Conservation (phyloP, 129 eudicot genomes). For the Helichrysum umbraculigerum region DNA sequence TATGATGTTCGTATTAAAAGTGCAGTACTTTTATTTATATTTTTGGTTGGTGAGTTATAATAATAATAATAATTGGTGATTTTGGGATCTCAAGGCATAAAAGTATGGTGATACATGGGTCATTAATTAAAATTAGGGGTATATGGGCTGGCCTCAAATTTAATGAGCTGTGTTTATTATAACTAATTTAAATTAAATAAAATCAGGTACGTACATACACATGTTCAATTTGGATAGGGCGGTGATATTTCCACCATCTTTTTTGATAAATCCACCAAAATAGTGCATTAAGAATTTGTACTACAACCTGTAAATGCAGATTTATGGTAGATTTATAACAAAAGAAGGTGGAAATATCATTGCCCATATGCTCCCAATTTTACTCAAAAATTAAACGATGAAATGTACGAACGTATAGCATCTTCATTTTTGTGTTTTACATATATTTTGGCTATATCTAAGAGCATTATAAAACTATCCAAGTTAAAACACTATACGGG, state of each 20-base stretch:
- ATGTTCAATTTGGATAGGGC: background rate
- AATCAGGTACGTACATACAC: constrained; percentile 6
- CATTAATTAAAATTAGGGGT: constrained; percentile 27
- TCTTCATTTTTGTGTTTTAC: too few species aligned
- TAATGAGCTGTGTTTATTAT: constrained; percentile 25
- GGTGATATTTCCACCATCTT: too few species aligned
- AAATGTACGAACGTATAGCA: too few species aligned
- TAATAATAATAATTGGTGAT: constrained; percentile 17
- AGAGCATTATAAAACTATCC: too few species aligned
- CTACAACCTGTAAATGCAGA: too few species aligned
- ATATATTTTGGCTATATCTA: too few species aligned
- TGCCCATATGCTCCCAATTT: background rate
- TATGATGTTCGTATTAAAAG: too few species aligned
- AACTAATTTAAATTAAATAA: constrained; percentile 1
- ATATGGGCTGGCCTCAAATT: constrained; percentile 20
- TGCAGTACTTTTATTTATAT: background rate
- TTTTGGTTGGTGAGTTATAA: constrained; percentile 14
- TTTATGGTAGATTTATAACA: too few species aligned
- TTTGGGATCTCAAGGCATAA: constrained; percentile 38
- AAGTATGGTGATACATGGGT: constrained; percentile 24
- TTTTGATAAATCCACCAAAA: too few species aligned
- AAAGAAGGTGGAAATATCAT: too few species aligned
- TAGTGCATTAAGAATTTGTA: too few species aligned
- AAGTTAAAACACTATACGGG: too few species aligned
- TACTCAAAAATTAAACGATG: background rate